phyloP scores from a whole-genome alignment of 2,329 filamentous ascomycete genomes.

The Aspergillus novoparasiticus region DNA sequence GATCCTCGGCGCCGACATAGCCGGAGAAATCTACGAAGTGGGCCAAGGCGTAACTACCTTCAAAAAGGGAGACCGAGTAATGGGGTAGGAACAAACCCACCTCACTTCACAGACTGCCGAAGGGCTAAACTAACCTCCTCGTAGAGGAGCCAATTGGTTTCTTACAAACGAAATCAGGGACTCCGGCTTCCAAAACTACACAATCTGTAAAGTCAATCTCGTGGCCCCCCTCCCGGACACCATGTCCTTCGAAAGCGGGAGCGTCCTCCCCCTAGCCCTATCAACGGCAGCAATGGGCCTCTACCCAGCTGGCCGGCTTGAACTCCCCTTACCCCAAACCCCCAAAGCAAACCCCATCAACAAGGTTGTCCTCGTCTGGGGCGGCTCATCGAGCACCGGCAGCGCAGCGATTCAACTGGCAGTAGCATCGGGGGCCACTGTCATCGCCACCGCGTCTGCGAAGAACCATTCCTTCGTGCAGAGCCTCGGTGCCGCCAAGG shows the following conservation, averaged over 20 bases:
- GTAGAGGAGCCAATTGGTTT: conserved; percentile 20
- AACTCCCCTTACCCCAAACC: conserved; percentile 25
- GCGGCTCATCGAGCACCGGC: conserved; percentile 48
- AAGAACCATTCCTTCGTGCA: conserved; percentile 41
- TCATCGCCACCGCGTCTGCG: conserved; percentile 41
- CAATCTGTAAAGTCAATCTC: conserved; percentile 24
- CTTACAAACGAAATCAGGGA: conserved; percentile 28
- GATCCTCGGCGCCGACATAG: conserved; percentile 48
- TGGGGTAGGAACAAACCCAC: conserved; percentile 17
- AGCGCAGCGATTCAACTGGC: conserved; percentile 48
- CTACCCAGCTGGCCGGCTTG: conserved; percentile 25
- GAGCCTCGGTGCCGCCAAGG: conserved; percentile 36
- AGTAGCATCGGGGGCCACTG: conserved; percentile 40
- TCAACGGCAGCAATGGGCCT: conserved; percentile 30
- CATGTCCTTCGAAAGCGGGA: conserved; percentile 36
- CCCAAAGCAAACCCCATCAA: conserved; percentile 16
- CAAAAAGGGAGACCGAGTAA: conserved; percentile 30
- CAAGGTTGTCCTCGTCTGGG: conserved; percentile 46
- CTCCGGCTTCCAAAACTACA: conserved; percentile 33
- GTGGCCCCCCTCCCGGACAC: conserved; percentile 33
- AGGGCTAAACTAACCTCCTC: background rate
- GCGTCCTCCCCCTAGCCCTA: conserved; percentile 39
- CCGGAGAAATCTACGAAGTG: conserved; percentile 51
- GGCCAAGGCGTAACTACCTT: conserved; percentile 32
- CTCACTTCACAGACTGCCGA: background rate